These are phyloP conservation scores for Coprinopsis marcescibilis DNA, from an alignment of 768 basidiomycete genomes.

Conservation along the genomic window DNA sequence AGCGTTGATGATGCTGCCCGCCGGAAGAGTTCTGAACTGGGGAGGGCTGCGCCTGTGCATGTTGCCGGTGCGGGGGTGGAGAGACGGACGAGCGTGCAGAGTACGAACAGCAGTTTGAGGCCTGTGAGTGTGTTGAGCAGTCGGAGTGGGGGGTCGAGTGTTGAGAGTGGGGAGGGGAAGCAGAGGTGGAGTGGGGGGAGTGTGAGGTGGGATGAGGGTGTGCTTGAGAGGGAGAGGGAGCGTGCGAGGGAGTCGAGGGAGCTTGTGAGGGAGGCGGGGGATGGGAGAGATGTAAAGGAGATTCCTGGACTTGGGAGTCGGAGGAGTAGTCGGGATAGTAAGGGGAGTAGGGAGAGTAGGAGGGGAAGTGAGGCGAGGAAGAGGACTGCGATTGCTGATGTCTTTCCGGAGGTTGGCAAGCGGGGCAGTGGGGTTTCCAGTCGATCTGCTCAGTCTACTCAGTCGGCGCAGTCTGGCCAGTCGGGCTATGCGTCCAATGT, in stretches of 20 bases:
- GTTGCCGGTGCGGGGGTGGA: conserved; percentile 21
- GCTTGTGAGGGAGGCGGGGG: conserved; percentile 30
- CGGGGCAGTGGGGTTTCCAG: no score
- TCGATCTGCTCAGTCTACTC: no score
- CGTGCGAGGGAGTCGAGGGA: conserved; percentile 17
- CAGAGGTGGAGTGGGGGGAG: conserved; percentile 30
- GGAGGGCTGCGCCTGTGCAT: no score
- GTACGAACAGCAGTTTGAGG: conserved; percentile 33
- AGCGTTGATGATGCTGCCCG: background rate
- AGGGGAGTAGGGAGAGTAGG: conserved; percentile 34
- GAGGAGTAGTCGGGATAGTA: background rate
- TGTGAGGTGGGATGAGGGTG: conserved; percentile 31
- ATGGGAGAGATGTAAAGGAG: conserved; percentile 9
- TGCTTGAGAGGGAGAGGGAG: conserved; percentile 26
- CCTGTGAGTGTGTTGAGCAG: conserved; percentile 27
- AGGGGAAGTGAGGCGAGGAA: conserved; percentile 45
- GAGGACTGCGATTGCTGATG: conserved; percentile 47
- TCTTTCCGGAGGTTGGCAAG: conserved; percentile 47
- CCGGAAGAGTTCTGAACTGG: no score
- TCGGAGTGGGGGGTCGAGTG: conserved; percentile 31
- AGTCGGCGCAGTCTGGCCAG: no score
- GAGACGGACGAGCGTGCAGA: conserved; percentile 20
- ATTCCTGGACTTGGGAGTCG: background rate
- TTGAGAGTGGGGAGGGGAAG: conserved; percentile 38
- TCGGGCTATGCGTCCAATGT: no score